These are phyloP conservation scores for Populus tremula DNA, from an alignment of 345 rosid genomes.

Conservation along the genomic window DNA sequence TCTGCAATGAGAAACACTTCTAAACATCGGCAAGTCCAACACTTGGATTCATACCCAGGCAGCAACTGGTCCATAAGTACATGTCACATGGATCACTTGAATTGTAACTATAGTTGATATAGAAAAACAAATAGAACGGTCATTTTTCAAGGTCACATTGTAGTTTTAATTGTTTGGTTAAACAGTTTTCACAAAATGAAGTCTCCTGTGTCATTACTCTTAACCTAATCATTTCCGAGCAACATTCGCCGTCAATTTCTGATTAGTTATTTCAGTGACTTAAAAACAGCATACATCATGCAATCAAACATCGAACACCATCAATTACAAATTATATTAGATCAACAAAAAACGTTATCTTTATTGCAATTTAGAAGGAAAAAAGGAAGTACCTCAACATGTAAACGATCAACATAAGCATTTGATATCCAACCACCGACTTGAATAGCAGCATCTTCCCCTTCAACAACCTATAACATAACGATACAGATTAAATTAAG, in stretches of 20 bases:
- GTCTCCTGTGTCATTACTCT: background rate
- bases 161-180: background rate
- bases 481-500: background rate
- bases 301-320: background rate
- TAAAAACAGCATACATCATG: background rate
- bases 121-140: too few species aligned
- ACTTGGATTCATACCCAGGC: background rate
- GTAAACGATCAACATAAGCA: constrained; percentile 81
- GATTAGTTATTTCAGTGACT: background rate
- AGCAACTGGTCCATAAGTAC: background rate
- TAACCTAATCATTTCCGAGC: background rate
- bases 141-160: background rate
- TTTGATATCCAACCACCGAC: constrained; percentile 90
- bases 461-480: constrained; percentile 79
- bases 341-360: background rate
- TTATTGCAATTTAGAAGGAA: too few species aligned
- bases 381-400: constrained; percentile 64
- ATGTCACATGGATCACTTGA: background rate
- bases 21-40: background rate
- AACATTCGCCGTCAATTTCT: background rate
- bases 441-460: constrained; percentile 70
- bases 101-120: background rate
- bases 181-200: background rate
- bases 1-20: background rate
- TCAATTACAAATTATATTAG: background rate